These are phyloP conservation scores for Solanum bulbocastanum DNA, from an alignment of 257 asterid species.

Conservation along the genomic window DNA sequence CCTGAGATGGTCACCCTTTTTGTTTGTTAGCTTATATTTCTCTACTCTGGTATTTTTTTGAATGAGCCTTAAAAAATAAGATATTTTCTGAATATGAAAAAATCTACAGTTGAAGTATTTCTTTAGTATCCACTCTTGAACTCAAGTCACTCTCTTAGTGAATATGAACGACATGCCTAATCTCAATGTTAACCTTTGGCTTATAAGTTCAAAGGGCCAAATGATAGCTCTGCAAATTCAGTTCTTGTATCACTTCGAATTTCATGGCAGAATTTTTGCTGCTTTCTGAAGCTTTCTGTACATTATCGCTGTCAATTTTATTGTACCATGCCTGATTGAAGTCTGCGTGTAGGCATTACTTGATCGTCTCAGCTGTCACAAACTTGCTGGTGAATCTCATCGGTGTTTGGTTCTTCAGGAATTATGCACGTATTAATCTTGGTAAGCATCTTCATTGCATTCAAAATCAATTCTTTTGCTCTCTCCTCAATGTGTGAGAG, in stretches of 20 bases:
- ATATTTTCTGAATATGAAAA: neutral
- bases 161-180: neutral
- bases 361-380: conserved; percentile 87
- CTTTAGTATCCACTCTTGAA: neutral
- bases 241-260: neutral
- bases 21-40: neutral
- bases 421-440: conserved; percentile 82
- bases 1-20: neutral
- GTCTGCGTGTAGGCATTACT: conserved; percentile 61
- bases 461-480: neutral
- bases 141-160: neutral
- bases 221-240: neutral
- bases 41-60: neutral
- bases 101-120: neutral
- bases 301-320: neutral
- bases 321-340: conserved; percentile 1
- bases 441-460: conserved; percentile 37
- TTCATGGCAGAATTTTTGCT: neutral
- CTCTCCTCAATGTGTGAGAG: neutral
- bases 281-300: neutral
- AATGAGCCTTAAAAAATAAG: neutral
- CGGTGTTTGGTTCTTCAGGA: conserved; percentile 97
- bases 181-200: neutral
- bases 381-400: conserved; percentile 92
- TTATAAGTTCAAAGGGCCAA: neutral